These are phyloP conservation scores for Ordospora colligata DNA, from an alignment of 371 early-diverging fungal genomes.

Conservation along the genomic window DNA sequence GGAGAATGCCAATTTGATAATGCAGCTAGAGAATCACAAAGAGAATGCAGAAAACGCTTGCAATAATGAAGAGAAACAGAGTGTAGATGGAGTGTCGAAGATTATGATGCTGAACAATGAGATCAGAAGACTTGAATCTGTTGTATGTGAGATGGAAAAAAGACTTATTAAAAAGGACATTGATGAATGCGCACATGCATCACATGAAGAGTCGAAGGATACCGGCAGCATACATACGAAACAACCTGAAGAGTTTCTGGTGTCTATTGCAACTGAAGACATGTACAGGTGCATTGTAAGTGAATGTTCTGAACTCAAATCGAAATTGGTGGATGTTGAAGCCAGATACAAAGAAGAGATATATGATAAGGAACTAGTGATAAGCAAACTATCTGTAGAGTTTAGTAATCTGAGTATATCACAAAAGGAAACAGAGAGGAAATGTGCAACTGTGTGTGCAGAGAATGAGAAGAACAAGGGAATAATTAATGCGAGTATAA, in stretches of 20 bases:
- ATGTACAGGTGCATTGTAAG: neutral
- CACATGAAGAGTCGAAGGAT: neutral
- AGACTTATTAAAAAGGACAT: neutral
- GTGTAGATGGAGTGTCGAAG: neutral
- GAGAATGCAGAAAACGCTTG: neutral
- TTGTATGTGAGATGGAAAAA: neutral
- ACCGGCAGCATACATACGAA: neutral
- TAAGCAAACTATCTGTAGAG: neutral
- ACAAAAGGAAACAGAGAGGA: neutral
- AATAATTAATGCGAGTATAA: neutral
- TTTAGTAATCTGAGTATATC: neutral
- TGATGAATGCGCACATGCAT: neutral
- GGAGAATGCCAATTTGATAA: constrained; percentile 5
- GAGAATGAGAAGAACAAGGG: neutral
- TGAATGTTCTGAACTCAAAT: neutral
- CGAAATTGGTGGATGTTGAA: neutral
- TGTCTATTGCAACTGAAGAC: neutral
- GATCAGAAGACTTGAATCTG: neutral
- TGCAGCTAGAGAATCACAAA: neutral
- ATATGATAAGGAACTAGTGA: neutral
- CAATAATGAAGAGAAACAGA: neutral
- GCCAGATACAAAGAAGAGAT: neutral
- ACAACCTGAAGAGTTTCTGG: neutral
- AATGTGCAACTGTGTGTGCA: neutral
- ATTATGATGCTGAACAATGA: neutral